Evolutionary conservation across 2,329 filamentous ascomycete genomes (phyloP), one percentile per base, ranked within the genome.

Genomic region (Trichoderma sp.): DNA sequence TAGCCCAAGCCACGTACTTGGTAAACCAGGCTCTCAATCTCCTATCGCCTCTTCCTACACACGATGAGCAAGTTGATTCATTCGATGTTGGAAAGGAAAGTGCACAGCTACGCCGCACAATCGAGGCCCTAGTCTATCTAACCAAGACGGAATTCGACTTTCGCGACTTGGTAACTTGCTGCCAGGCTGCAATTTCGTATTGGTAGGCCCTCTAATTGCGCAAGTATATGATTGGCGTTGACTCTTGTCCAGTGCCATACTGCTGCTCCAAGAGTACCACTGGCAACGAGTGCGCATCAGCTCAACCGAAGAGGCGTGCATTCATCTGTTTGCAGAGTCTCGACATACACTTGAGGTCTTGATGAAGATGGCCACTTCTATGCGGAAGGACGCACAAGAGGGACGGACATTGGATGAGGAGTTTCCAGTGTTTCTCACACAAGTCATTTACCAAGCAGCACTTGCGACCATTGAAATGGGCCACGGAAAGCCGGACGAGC

Each of bases 1-100:
- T 64, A 54, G 60, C 60, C n/a, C 46, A 64, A 21, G 30, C 60
- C 11, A 64, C 60, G 10, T 64, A 64, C 26, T 21, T 64, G 32
- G 60, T 52, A 21, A 64, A 64, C 14, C 46, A 64, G 11, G 28
- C 46, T 21, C 60, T 64, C 30, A 52, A 39, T 7, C 32, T 64
- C 28, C 16, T 64, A 16, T 64, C 60, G 7, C 28, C 60, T 14
- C 28, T 64, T 54, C 46, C 46, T 16, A 24, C 16, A n/a, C 16
- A 26, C 3, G 46, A 32, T 1, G 32, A 39, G 18, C 1, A 16
- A 28, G 26, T 26, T 0, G 11, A 52, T 28, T 39, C 30, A n/a
- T 21, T 64, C 21, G 30, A 64, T 10, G 21, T 64, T 21, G 60
- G 4, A 13, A 64, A 54, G 16, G 60, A 64, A 54, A 37, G 46